Conservation (phyloP, 352 stramenopile species). For the Globisporangium sylvaticum region DNA sequence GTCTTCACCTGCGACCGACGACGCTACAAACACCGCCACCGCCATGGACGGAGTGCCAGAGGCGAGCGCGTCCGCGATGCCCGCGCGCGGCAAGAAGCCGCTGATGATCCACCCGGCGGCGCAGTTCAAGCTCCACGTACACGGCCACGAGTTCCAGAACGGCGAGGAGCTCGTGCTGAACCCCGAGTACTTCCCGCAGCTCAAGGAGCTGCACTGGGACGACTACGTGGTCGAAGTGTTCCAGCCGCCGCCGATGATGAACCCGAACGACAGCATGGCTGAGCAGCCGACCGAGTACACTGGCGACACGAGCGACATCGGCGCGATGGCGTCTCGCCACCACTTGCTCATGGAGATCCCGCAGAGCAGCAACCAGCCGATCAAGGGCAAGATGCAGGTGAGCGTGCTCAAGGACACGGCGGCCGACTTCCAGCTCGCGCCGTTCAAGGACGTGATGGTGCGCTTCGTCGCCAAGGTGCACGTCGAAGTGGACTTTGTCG, state of each 20-base stretch:
- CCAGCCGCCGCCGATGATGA: constrained; percentile 29
- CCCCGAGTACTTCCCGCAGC: constrained; percentile 71
- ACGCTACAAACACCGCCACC: not conserved
- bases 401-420: constrained; percentile 83
- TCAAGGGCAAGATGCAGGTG: constrained; percentile 78
- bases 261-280: constrained; percentile 6
- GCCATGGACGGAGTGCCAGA: not conserved
- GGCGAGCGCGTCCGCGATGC: not conserved
- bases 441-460: constrained; percentile 81
- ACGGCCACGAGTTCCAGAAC: constrained; percentile 79
- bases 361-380: constrained; percentile 49
- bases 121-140: constrained; percentile 80
- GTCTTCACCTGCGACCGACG: not conserved
- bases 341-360: constrained; percentile 81
- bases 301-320: constrained; percentile 9
- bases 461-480: constrained; percentile 74
- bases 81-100: constrained; percentile 32
- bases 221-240: constrained; percentile 85
- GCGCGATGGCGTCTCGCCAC: constrained; percentile 28
- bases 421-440: constrained; percentile 59
- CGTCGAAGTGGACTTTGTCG: constrained; percentile 85
- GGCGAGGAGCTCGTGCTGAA: constrained; percentile 82
- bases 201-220: constrained; percentile 58
- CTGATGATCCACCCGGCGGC: constrained; percentile 40
- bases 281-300: constrained; percentile 15